Conservation (phyloP, 306 rosid genomes). For the Astragalus glycyphyllos region DNA sequence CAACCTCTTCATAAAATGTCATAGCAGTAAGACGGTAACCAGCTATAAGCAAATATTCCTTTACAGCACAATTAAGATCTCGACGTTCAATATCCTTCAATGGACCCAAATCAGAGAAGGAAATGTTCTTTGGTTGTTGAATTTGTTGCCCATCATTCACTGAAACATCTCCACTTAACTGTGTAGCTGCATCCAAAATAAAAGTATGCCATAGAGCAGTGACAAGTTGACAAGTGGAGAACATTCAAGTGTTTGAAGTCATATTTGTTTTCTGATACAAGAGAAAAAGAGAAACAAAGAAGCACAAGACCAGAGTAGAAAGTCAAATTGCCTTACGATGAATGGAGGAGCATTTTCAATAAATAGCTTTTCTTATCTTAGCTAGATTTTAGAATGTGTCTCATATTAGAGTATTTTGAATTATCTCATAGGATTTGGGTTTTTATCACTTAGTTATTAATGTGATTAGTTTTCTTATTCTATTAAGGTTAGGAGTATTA, state of each 20-base stretch:
- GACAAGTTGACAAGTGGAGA: background rate
- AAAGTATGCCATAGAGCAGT: slow-evolving; percentile 28
- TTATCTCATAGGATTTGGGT: no score
- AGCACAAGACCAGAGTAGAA: slow-evolving; percentile 22
- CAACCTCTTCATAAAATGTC: slow-evolving; percentile 99
- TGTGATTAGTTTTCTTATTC: no score
- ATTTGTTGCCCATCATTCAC: slow-evolving; percentile 51
- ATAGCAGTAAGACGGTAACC: slow-evolving; percentile 97
- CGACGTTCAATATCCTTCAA: slow-evolving; percentile 82
- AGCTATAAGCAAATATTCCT: slow-evolving; percentile 91
- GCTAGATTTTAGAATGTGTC: no score
- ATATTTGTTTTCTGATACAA: slow-evolving; percentile 10
- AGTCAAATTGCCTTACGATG: slow-evolving; percentile 19
- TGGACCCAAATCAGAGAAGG: slow-evolving; percentile 76
- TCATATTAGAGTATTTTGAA: no score
- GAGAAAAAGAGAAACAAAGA: slow-evolving; percentile 34
- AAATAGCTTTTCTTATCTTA: background rate
- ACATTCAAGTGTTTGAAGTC: slow-evolving; percentile 28
- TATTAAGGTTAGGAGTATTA: no score
- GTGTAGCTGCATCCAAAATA: slow-evolving; percentile 48
- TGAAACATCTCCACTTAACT: slow-evolving; percentile 54
- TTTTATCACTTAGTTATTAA: no score
- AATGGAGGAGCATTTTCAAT: slow-evolving; percentile 6
- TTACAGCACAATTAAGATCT: slow-evolving; percentile 93
- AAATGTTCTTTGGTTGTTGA: slow-evolving; percentile 57